Evolutionary conservation across 352 stramenopile species (phyloP), one percentile per base, ranked within the genome.

Genomic region (Pythium guiyangense): DNA sequence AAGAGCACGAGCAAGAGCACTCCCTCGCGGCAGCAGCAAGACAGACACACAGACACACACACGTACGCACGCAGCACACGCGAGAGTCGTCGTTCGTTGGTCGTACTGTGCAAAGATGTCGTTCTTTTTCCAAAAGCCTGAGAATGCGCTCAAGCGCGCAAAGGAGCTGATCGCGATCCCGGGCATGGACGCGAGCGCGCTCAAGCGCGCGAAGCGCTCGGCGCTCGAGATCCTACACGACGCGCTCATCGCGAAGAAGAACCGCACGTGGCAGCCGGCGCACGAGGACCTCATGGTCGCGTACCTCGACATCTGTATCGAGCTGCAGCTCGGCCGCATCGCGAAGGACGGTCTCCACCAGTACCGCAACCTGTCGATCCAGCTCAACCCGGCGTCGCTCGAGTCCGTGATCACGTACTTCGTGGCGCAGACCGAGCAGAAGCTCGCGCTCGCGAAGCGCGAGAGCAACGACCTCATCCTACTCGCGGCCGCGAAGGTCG

Each of bases 341-440:
- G 96, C 95, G 42, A 99, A 99, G 78, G 97, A 99, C 69, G 97
- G 97, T 2, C 77, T 99, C 37, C 96, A 99, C 69, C 97, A 99
- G 77, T 99, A 99, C 77, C 79, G 97, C 40, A 98, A 98, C 77
- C 67, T 98, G 48, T 74, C 86, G 57, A 76, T 97, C 92, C 78
- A 96, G 67, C 89, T 98, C 64, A 97, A 97, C 46, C 95, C 97
- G 1, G 87, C 92, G 18, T 98, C 90, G 69, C 81, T 99, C 29
- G 95, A 99, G 76, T 96, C 77, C 34, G 87, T 98, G 25, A 97
- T 99, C 53, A 72, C 81, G 27, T 87, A 98, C 71, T 88, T 98
- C 53, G 78, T 98, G 45, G 75, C 87, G 25, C 78, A 96, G 60
- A 94, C 89, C 9, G 77, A 93, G 52, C 75, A 90, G 45, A 94